phyloP scores from a whole-genome alignment of 495 filamentous ascomycete species.

The Aspergillus affinis region DNA sequence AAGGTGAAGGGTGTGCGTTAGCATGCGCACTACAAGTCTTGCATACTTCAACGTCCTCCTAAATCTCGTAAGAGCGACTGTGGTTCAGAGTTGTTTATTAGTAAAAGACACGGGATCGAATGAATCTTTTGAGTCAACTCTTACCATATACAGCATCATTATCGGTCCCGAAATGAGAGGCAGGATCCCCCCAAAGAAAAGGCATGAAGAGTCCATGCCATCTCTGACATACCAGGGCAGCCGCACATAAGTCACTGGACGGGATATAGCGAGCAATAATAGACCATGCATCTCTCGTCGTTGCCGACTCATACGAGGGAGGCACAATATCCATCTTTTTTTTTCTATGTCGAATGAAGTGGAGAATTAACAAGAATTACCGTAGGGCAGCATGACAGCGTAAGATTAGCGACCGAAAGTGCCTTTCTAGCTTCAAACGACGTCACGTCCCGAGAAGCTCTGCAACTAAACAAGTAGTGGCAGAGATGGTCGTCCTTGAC shows the following conservation, averaged over 20 bases:
- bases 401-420: neutral
- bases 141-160: constrained; percentile 64
- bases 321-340: constrained; percentile 52
- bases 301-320: constrained; percentile 60
- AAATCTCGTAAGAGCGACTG: constrained; percentile 63
- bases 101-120: neutral
- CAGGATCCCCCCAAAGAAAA: constrained; percentile 66
- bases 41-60: constrained; percentile 57
- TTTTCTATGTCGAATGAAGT: neutral
- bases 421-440: neutral
- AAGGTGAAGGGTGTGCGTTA: constrained; percentile 67
- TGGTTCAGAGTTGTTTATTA: constrained; percentile 5
- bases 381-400: neutral
- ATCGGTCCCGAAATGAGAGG: constrained; percentile 61
- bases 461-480: neutral
- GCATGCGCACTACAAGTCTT: constrained; percentile 50
- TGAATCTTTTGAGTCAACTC: constrained; percentile 2
- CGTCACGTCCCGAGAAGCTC: neutral
- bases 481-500: neutral
- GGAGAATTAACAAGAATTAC: neutral
- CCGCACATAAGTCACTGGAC: constrained; percentile 58
- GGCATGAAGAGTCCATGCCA: constrained; percentile 63
- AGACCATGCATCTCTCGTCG: constrained; percentile 58
- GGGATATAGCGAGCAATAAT: constrained; percentile 62
- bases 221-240: constrained; percentile 55